Conservation (phyloP, 495 filamentous ascomycete species). For the Darksidea phi region DNA sequence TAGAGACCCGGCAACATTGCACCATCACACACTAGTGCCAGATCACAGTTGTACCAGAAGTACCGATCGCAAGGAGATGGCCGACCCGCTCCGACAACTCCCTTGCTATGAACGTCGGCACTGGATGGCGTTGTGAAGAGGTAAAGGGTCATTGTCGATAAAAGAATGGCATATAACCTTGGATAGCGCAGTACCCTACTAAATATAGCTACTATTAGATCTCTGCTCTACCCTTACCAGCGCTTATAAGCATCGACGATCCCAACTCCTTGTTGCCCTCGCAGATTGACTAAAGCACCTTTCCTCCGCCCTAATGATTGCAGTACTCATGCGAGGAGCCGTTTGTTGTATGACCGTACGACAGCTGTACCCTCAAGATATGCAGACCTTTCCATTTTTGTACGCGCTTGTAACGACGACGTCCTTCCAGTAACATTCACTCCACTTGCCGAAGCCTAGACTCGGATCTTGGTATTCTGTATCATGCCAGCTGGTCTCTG, state of each 20-base stretch:
- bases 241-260: neutral
- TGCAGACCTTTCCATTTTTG: slow-evolving; percentile 6
- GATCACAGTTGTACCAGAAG: neutral
- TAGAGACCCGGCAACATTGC: neutral
- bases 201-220: too few species aligned
- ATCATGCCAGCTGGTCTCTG: slow-evolving; percentile 4
- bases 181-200: too few species aligned
- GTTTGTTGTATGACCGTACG: slow-evolving; percentile 6
- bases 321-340: slow-evolving; percentile 8
- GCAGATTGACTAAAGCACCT: neutral
- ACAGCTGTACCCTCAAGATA: slow-evolving; percentile 11
- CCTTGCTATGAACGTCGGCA: too few species aligned
- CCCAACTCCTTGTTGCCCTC: neutral
- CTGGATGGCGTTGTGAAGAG: too few species aligned
- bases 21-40: neutral
- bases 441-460: slow-evolving; percentile 10
- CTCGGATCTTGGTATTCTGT: slow-evolving; percentile 9
- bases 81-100: too few species aligned
- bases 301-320: neutral
- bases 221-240: too few species aligned
- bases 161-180: too few species aligned
- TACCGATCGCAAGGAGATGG: neutral
- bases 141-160: too few species aligned
- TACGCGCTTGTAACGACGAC: neutral
- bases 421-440: neutral